Conservation (phyloP, 768 basidiomycete genomes). For the Rhodotorula kratochvilovae region DNA sequence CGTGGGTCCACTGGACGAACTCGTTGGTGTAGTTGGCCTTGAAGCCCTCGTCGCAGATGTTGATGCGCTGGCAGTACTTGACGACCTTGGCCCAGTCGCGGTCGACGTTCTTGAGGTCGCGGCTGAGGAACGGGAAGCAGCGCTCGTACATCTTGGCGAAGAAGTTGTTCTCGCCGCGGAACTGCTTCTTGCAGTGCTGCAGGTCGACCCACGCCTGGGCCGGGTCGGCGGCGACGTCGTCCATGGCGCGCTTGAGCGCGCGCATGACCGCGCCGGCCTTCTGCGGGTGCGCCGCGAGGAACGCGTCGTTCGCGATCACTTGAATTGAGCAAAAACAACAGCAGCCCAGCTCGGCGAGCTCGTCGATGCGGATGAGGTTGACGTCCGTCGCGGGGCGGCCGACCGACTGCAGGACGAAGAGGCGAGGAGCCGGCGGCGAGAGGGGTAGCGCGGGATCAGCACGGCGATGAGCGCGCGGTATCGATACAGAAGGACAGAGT, state of each 20-base stretch:
- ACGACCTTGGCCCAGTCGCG: constrained; percentile 43
- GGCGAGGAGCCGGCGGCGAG: too few relatives aligned
- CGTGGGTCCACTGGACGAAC: constrained; percentile 24
- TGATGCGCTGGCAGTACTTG: constrained; percentile 39
- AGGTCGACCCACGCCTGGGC: constrained; percentile 36
- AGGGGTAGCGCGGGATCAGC: too few relatives aligned
- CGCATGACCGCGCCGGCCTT: constrained; percentile 41
- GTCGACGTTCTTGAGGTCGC: constrained; percentile 34
- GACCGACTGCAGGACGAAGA: not conserved
- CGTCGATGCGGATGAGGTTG: constrained; percentile 42
- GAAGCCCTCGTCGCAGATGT: constrained; percentile 30
- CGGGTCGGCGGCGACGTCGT: constrained; percentile 36
- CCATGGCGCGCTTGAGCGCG: constrained; percentile 40
- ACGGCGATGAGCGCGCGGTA: too few relatives aligned
- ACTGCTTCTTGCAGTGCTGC: constrained; percentile 30
- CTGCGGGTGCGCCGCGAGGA: constrained; percentile 32
- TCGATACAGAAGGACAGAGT: not conserved
- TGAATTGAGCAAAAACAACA: constrained; percentile 13
- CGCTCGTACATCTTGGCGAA: constrained; percentile 40
- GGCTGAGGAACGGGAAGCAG: constrained; percentile 39
- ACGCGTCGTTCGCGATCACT: constrained; percentile 36
- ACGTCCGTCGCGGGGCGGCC: constrained; percentile 39
- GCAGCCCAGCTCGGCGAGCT: constrained; percentile 40
- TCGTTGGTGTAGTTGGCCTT: constrained; percentile 43
- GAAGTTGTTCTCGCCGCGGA: constrained; percentile 28